phyloP scores from a whole-genome alignment of 805 yeast species.

The Saccharomyces eubayanus region DNA sequence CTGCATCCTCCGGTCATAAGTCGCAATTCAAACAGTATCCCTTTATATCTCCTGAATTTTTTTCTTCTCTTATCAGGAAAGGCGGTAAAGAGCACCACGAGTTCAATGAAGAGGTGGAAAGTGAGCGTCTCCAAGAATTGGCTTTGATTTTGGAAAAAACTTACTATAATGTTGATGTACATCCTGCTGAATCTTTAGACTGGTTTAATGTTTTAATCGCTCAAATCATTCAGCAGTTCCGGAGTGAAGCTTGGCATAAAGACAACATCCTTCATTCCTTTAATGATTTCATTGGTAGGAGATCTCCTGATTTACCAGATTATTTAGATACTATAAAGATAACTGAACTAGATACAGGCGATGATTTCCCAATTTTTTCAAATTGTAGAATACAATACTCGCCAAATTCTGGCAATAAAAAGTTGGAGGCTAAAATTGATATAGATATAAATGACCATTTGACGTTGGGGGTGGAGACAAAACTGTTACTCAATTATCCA shows the following conservation, averaged over 20 bases:
- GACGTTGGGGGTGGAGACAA: constrained; percentile 79
- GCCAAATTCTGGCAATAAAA: constrained; percentile 39
- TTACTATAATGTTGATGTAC: constrained; percentile 81
- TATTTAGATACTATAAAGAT: constrained; percentile 70
- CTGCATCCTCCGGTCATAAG: neutral
- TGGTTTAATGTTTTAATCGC: constrained; percentile 96
- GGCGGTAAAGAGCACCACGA: constrained; percentile 23
- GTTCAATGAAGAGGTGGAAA: constrained; percentile 18
- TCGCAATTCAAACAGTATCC: neutral
- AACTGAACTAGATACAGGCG: constrained; percentile 84
- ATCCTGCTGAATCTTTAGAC: constrained; percentile 83
- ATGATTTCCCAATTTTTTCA: constrained; percentile 90
- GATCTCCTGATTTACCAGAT: constrained; percentile 56
- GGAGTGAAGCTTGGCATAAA: constrained; percentile 79
- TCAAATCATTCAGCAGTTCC: constrained; percentile 75
- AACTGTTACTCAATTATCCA: constrained; percentile 71
- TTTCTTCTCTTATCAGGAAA: constrained; percentile 25
- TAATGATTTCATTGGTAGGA: constrained; percentile 48
- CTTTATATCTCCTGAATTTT: constrained; percentile 4
- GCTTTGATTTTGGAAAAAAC: constrained; percentile 69
- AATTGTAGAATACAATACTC: constrained; percentile 75
- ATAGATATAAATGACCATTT: constrained; percentile 83
- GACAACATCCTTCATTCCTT: constrained; percentile 79
- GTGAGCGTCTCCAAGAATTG: constrained; percentile 7
- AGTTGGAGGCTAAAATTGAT: constrained; percentile 78